phyloP scores from a whole-genome alignment of 768 basidiomycete genomes.

The Agrocybe pediades region DNA sequence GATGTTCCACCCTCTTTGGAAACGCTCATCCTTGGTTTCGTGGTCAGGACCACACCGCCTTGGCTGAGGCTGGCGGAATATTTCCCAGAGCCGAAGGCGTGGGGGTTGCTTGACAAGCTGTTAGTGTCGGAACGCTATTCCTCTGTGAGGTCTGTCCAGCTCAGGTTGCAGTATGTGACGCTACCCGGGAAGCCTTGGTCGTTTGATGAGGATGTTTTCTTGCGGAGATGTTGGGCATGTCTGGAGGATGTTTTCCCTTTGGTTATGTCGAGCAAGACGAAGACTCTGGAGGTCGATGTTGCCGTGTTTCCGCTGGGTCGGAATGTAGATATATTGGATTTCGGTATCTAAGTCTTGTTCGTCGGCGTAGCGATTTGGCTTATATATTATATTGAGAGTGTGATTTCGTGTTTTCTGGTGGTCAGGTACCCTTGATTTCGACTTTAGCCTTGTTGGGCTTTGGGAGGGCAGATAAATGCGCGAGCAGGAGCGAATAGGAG shows the following conservation, averaged over 20 bases:
- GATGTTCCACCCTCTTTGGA: constrained; percentile 5
- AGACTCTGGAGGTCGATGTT: constrained; percentile 2
- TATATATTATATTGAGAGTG: too few relatives aligned
- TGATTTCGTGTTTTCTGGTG: too few relatives aligned
- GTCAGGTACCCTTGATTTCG: too few relatives aligned
- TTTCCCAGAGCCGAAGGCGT: constrained; percentile 13
- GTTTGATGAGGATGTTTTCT: constrained; percentile 13
- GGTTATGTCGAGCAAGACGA: constrained; percentile 4
- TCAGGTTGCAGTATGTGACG: constrained; percentile 10
- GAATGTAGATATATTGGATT: not conserved
- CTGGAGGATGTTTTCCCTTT: constrained; percentile 9
- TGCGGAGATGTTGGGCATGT: constrained; percentile 2
- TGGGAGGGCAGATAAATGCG: too few relatives aligned
- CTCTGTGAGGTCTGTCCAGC: not conserved
- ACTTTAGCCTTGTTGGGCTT: too few relatives aligned
- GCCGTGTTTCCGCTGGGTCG: not conserved
- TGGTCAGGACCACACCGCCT: constrained; percentile 12
- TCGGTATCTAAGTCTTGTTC: too few relatives aligned
- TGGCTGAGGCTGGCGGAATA: constrained; percentile 14
- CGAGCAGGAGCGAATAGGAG: too few relatives aligned
- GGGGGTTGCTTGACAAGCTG: constrained; percentile 11
- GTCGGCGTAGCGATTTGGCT: too few relatives aligned
- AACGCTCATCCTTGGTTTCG: constrained; percentile 9
- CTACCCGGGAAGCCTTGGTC: constrained; percentile 15
- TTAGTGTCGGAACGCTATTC: constrained; percentile 3